Evolutionary conservation across 176 grass and related monocot genomes (phyloP).

Genomic region (Themeda triandra): DNA sequence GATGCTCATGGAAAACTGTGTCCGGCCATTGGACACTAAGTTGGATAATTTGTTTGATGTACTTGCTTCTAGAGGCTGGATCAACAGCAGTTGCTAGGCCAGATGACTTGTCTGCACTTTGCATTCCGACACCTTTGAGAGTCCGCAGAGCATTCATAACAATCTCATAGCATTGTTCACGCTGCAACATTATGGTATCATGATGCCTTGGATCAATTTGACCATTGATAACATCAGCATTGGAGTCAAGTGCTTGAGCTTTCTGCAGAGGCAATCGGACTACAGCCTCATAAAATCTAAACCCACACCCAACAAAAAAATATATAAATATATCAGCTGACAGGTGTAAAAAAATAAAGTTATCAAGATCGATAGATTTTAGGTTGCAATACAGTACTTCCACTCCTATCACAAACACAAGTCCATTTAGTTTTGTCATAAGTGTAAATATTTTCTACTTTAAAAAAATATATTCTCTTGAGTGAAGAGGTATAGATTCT

Average conservation of each 20-base stretch:
- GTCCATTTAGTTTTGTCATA: not conserved
- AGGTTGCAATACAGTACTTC: not conserved
- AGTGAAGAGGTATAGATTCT: not conserved
- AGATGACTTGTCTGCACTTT: slow-evolving; percentile 35
- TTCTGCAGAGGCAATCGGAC: slow-evolving; percentile 87
- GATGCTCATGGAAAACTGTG: slow-evolving; percentile 80
- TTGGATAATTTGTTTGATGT: slow-evolving; percentile 85
- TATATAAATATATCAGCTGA: slow-evolving; percentile 26
- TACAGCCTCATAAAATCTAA: slow-evolving; percentile 91
- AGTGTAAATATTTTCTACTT: not conserved
- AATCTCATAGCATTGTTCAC: slow-evolving; percentile 88
- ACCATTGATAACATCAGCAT: slow-evolving; percentile 44
- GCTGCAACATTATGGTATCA: slow-evolving; percentile 45
- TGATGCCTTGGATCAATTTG: slow-evolving; percentile 57
- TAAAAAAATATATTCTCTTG: not conserved
- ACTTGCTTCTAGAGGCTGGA: slow-evolving; percentile 74
- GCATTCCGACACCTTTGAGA: slow-evolving; percentile 51
- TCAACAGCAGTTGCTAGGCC: slow-evolving; percentile 50
- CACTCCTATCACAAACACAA: not conserved
- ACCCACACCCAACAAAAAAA: slow-evolving; percentile 1
- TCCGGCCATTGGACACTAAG: slow-evolving; percentile 83
- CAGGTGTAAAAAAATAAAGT: not conserved
- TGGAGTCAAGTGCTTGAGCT: slow-evolving; percentile 79
- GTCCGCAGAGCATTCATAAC: slow-evolving; percentile 74
- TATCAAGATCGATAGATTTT: not conserved